phyloP scores from a whole-genome alignment of 2,329 filamentous ascomycete genomes.

The Stromatinia cepivora region DNA sequence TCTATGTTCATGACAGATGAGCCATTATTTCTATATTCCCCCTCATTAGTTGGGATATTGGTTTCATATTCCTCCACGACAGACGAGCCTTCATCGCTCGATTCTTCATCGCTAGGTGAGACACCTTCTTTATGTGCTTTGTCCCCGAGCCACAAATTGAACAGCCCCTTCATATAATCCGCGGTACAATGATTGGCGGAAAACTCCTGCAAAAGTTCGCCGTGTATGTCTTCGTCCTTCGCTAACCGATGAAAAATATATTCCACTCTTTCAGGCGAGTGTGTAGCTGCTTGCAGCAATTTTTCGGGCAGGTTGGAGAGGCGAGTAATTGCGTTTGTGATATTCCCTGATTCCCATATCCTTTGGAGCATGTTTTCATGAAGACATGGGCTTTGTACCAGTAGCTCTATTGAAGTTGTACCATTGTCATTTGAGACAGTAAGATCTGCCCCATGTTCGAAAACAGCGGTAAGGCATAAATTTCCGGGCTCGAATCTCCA shows the following conservation, averaged over 20 bases:
- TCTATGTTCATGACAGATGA: background rate
- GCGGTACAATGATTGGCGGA: background rate
- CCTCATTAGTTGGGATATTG: background rate
- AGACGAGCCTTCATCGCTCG: background rate
- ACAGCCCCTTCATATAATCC: background rate
- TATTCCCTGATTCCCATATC: background rate
- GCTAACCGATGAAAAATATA: background rate
- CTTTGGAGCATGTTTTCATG: background rate
- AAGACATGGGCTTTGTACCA: rapidly evolving
- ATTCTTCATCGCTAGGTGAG: background rate
- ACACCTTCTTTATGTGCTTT: background rate
- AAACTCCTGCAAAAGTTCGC: rapidly evolving
- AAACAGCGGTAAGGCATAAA: background rate
- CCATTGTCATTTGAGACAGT: background rate
- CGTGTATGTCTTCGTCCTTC: background rate
- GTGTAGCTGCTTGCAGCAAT: background rate
- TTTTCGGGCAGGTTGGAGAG: background rate
- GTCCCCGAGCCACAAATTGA: rapidly evolving
- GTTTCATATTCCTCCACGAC: background rate
- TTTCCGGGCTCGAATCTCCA: background rate
- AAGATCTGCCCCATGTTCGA: background rate
- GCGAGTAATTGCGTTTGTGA: background rate
- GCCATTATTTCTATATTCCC: background rate
- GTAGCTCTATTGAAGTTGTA: background rate
- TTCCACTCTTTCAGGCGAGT: no score